These are phyloP conservation scores for Alternaria postmessia DNA, from an alignment of 2,329 filamentous ascomycete genomes.

Conservation along the genomic window DNA sequence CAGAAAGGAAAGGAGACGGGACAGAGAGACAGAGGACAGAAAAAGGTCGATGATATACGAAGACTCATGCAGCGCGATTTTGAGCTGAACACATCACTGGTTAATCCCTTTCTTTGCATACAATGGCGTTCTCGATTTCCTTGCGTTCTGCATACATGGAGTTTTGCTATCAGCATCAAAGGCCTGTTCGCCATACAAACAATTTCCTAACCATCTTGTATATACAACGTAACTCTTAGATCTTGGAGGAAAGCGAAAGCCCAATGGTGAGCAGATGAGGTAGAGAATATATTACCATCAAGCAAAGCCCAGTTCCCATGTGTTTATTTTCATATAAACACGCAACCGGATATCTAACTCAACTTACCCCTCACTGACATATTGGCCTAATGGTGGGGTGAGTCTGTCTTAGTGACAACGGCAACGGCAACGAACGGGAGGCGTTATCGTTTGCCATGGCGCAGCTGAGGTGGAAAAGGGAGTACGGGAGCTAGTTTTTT, in stretches of 20 bases:
- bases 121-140: background rate
- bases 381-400: background rate
- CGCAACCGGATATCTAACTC: background rate
- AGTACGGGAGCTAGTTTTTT: background rate
- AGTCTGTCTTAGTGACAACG: background rate
- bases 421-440: background rate
- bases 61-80: constrained; percentile 14
- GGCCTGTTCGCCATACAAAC: constrained; percentile 1
- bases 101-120: background rate
- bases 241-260: background rate
- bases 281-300: background rate
- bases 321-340: background rate
- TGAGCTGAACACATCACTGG: constrained; percentile 8
- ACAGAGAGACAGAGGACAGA: background rate
- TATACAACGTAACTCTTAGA: background rate
- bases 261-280: background rate
- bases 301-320: background rate
- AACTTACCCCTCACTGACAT: background rate
- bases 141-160: constrained; percentile 3
- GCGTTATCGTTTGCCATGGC: background rate
- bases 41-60: constrained; percentile 14
- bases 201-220: background rate
- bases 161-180: background rate
- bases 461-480: constrained; percentile 1
- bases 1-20: background rate